These are phyloP conservation scores for Auriscalpium vulgare DNA, from an alignment of 768 basidiomycete genomes.

Conservation along the genomic window DNA sequence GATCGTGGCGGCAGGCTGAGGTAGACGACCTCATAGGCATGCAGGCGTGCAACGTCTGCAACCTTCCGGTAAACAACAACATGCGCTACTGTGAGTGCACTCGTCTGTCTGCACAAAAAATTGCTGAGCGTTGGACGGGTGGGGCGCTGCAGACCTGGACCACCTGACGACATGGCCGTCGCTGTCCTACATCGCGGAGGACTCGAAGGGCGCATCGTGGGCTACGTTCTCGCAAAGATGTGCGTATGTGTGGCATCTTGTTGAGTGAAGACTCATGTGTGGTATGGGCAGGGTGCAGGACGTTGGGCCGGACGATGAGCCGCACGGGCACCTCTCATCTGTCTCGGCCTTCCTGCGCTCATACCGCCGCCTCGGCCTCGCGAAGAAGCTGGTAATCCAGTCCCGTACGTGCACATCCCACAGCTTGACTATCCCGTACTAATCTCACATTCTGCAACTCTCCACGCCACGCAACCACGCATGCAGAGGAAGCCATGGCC, in stretches of 20 bases:
- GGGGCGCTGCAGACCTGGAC: constrained; percentile 58
- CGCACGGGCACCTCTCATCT: constrained; percentile 91
- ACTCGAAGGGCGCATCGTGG: constrained; percentile 81
- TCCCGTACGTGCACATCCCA: constrained; percentile 54
- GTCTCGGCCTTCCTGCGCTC: constrained; percentile 91
- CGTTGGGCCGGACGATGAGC: constrained; percentile 45
- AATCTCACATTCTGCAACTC: too few relatives aligned
- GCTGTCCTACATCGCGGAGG: constrained; percentile 89
- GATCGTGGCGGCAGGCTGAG: constrained; percentile 43
- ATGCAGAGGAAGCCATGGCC: constrained; percentile 78
- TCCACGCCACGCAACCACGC: too few relatives aligned
- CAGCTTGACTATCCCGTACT: too few relatives aligned
- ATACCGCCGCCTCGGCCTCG: constrained; percentile 85
- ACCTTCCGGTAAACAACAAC: constrained; percentile 87
- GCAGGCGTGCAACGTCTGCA: constrained; percentile 91
- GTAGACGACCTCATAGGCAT: constrained; percentile 85
- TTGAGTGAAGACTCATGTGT: neutral
- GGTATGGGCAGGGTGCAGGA: constrained; percentile 54
- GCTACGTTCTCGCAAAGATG: constrained; percentile 95
- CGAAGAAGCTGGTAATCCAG: constrained; percentile 91
- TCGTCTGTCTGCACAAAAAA: neutral
- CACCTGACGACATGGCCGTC: constrained; percentile 90
- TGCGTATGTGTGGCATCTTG: constrained; percentile 21
- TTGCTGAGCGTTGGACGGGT: neutral
- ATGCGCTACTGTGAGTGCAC: constrained; percentile 62